phyloP scores from a whole-genome alignment of 495 filamentous ascomycete genomes.

The Trichoderma gamsii region DNA sequence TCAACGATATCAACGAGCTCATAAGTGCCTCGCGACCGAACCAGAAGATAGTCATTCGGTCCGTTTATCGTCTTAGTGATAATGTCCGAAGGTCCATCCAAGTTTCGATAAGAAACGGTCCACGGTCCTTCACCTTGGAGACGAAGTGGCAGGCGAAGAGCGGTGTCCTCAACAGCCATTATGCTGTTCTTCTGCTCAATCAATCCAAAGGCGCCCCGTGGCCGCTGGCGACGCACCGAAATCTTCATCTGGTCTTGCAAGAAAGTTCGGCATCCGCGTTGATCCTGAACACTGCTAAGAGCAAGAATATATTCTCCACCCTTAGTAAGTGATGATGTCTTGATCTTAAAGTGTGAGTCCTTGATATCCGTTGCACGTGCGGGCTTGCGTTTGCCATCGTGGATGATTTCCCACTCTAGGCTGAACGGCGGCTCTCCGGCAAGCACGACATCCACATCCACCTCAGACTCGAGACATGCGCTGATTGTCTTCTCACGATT shows the following conservation, averaged over 20 bases:
- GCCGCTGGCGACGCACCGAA: conserved; percentile 77
- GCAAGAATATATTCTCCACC: conserved; percentile 87
- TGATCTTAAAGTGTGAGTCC: conserved; percentile 55
- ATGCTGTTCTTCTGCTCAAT: conserved; percentile 69
- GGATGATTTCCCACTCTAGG: conserved; percentile 91
- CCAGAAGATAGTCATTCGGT: conserved; percentile 65
- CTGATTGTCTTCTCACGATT: conserved; percentile 46
- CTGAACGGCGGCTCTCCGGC: conserved; percentile 78
- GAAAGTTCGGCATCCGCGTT: conserved; percentile 74
- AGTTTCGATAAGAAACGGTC: conserved; percentile 67
- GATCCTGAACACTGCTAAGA: conserved; percentile 77
- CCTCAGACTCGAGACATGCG: conserved; percentile 75
- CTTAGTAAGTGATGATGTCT: conserved; percentile 61
- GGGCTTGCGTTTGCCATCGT: conserved; percentile 74
- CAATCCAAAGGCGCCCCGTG: conserved; percentile 73
- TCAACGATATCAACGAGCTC: conserved; percentile 72
- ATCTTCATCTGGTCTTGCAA: conserved; percentile 77
- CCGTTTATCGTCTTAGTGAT: conserved; percentile 47
- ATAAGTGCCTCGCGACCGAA: conserved; percentile 64
- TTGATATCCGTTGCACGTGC: conserved; percentile 58
- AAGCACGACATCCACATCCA: conserved; percentile 64
- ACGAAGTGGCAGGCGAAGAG: conserved; percentile 69
- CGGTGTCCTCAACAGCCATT: conserved; percentile 67
- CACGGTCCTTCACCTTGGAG: conserved; percentile 79
- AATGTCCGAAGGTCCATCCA: conserved; percentile 39